Evolutionary conservation across 2,329 filamentous ascomycete genomes (phyloP).

Genomic region (Aspergillus ustus): DNA sequence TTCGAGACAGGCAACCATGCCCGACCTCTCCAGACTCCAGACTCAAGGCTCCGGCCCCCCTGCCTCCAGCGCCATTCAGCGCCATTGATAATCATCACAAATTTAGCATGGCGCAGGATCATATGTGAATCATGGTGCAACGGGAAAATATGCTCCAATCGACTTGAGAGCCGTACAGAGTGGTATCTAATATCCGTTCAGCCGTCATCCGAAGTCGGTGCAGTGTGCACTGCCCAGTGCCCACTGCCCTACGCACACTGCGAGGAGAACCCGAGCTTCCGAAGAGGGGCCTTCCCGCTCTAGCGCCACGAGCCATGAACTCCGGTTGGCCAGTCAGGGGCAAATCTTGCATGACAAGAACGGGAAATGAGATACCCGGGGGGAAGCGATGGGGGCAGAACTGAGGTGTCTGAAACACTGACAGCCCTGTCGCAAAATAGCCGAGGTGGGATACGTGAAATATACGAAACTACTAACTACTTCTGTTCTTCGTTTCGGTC

Average conservation of each 20-base stretch:
- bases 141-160: neutral
- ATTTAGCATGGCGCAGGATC: neutral
- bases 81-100: neutral
- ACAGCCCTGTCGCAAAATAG: neutral
- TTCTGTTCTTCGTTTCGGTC: neutral
- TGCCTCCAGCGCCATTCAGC: neutral
- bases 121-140: neutral
- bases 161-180: neutral
- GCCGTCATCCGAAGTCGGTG: neutral
- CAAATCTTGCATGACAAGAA: conserved; percentile 19
- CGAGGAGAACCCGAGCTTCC: conserved; percentile 19
- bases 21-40: neutral
- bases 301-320: conserved; percentile 19
- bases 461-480: neutral
- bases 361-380: neutral
- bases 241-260: neutral
- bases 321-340: conserved; percentile 20
- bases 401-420: neutral
- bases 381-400: neutral
- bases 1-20: conserved; percentile 1
- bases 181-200: neutral
- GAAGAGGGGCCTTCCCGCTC: conserved; percentile 18
- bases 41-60: too few species aligned
- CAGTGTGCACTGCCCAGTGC: conserved; percentile 3
- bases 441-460: neutral